phyloP scores from a whole-genome alignment of 2,329 filamentous ascomycete species.

The Penicillium freii region DNA sequence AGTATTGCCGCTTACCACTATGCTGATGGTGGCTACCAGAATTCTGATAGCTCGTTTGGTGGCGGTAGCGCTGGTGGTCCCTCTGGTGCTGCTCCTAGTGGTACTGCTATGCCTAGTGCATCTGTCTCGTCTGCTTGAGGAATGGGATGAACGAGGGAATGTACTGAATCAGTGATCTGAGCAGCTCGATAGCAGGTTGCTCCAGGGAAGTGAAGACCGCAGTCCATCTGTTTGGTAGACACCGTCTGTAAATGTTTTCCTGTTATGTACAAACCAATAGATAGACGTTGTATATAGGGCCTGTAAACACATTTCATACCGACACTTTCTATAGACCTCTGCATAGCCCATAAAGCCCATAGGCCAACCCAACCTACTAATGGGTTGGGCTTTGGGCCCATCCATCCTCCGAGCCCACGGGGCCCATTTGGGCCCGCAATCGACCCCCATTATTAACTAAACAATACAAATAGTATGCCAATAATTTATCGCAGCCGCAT shows the following conservation, averaged over 20 bases:
- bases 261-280: not conserved
- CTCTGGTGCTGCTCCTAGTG: conserved; percentile 5
- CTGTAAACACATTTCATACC: not conserved
- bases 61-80: conserved; percentile 2
- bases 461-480: no score
- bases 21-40: conserved; percentile 19
- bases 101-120: conserved; percentile 1
- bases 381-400: no score
- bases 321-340: not conserved
- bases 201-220: not conserved
- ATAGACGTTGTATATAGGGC: not conserved
- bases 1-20: conserved; percentile 21
- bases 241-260: not conserved
- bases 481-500: no score
- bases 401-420: no score
- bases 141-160: not conserved
- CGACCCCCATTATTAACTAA: no score
- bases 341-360: no score
- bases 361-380: no score
- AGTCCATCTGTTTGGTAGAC: not conserved
- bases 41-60: conserved; percentile 7
- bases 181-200: not conserved
- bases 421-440: no score
- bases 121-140: not conserved
- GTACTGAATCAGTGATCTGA: not conserved